Base-by-base conservation (phyloP, 2,329 filamentous ascomycete genomes). In the Penicillium occitanis region DNA sequence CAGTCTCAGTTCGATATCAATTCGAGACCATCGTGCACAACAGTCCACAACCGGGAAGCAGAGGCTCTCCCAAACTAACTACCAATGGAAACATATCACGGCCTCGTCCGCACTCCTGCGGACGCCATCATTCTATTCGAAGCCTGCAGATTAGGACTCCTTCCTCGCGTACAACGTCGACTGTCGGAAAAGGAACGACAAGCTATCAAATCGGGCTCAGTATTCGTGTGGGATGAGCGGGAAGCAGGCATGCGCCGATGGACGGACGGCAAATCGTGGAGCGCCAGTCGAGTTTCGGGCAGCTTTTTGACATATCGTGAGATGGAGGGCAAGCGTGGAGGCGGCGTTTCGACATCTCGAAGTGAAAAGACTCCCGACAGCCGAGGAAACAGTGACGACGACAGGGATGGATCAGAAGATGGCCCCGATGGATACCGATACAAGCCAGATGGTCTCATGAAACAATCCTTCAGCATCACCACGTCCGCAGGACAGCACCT, bases 251-350 rank as follows among this genome's bases (percentile, higher is more conserved):
- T 99, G 95, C 87, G 95, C 74, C 86, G 95, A 78, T 99, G 95
- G 95, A 99, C 95, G 0, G 95, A 99, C 73, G 95, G 95, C 65
- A 99, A 99, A 79, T 98, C 94, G 42, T 99, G 95, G 95, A 98
- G 94, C 75, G 95, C 95, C 40, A 98, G 94, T 80, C 88, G 95
- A 69, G 95, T 99, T 0, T 98, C 94, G 0, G 95, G 95, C 61
- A 98, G 95, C 81, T 99, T 99, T 77, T 80, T 99, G 67, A 98
- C 95, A 7, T 99, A 99, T 76, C 87, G 95, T 46, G 95, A 99
- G 77, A 99, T 99, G 95, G 95, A 99, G 79, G 95, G 95, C 78
- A 98, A 98, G 84, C 87, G 95, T 69, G 93, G 93, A 63, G 87
- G 83, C 69, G 82, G 81, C 62, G 65, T 66, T 30, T 63, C 65